Base-by-base conservation (phyloP, 805 yeast species). In the Nakazawaea pomicola region DNA sequence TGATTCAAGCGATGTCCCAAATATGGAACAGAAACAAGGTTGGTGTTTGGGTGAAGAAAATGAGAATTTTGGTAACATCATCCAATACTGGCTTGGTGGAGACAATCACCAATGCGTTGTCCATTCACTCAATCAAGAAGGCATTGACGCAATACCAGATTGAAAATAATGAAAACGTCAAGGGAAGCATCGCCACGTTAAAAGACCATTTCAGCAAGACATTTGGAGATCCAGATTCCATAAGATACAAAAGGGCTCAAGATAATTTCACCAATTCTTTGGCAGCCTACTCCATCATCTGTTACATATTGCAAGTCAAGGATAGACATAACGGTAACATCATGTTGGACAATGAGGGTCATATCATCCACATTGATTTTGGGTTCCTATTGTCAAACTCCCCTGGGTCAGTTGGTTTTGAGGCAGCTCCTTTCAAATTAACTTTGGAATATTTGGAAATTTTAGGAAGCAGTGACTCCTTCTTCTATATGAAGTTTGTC, bases 241-340 rank as follows among this genome's bases (percentile, higher is more conserved):
- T 65, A 8, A 70, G 71, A 42, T 86, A 79, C 61, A 76, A 69
- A 52, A 68, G 74, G 42, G 97, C 98, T 0, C 95, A 89, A 55
- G 82, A 80, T 34, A 84, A 83, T 50, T 93, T 93, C 61, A 85
- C 95, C 2, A 70, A 72, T 36, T 87, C 96, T 15, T 67, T 93
- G 49, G 98, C 99, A 0, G 83, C 95, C 0, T 93, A 91, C 61
- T 89, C 97, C 0, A 79, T 93, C 14, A 81, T 93, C 25, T 88
- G 96, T 46, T 93, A 89, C 51, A 65, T 91, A 30, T 66, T 93
- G 37, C 98, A 91, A 63, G 86, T 93, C 46, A 93, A 93, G 58
- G 99, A 93, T 61, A 76, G 99, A 50, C 99, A 91, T 57, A 91
- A 91, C 57, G 99, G 99, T 55, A 93, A 93, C 59, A 90, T 93